Percentiles rank a stretch among this genome's conserved stretches.
Evolutionary conservation across 192 early-diverging fungal genomes (phyloP).

Genomic region (Physocladia obscura): DNA sequence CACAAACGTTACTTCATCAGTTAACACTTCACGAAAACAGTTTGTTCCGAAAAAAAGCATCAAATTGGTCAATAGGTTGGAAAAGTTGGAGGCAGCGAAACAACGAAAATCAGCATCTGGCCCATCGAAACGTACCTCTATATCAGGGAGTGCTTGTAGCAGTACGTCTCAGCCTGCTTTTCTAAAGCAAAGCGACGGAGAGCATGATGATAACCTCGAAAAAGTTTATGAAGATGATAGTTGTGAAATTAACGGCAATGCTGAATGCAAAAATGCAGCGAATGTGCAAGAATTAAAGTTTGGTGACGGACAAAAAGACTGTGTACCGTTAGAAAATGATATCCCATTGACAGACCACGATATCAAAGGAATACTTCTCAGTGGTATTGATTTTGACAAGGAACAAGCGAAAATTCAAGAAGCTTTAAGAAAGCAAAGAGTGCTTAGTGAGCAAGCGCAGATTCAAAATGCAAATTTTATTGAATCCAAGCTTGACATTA

Average conservation of each 20-base stretch:
- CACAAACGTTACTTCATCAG: too few species aligned
- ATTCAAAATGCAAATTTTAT: not conserved
- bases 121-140: too few species aligned
- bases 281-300: not conserved
- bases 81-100: too few species aligned
- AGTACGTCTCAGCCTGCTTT: not conserved
- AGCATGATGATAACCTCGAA: not conserved
- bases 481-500: not conserved
- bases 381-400: not conserved
- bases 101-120: too few species aligned
- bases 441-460: not conserved
- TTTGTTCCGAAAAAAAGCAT: not conserved
- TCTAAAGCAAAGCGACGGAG: not conserved
- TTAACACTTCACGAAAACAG: not conserved
- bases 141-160: not conserved
- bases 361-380: not conserved
- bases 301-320: not conserved
- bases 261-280: not conserved
- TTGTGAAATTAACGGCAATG: not conserved
- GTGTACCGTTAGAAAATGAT: not conserved
- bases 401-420: slow-evolving; percentile 3
- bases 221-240: not conserved
- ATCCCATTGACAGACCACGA: not conserved
- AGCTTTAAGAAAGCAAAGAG: not conserved
- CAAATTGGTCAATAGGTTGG: not conserved